phyloP scores from a whole-genome alignment of 345 rosid species.

The Ailanthus altissimus region DNA sequence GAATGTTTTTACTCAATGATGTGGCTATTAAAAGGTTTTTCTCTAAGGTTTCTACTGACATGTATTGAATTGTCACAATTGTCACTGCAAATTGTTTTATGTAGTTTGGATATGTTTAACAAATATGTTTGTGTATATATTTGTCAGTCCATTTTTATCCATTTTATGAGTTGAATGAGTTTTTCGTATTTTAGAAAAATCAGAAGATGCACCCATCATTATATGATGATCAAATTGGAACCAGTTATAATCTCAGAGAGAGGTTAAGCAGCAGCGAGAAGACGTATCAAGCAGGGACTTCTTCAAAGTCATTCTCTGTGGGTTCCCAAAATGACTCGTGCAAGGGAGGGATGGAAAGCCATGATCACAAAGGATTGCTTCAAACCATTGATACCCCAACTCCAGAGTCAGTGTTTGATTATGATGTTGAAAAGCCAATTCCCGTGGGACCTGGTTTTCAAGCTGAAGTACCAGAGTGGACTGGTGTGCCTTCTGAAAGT shows the following conservation, averaged over 20 bases:
- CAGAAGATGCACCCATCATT: constrained; percentile 78
- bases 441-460: constrained; percentile 67
- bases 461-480: constrained; percentile 77
- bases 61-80: neutral
- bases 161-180: constrained; percentile 14
- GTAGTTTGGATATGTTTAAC: neutral
- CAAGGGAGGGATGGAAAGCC: constrained; percentile 18
- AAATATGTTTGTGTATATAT: neutral
- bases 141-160: neutral
- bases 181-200: constrained; percentile 48
- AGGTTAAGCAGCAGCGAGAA: constrained; percentile 44
- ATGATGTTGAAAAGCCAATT: constrained; percentile 36
- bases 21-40: neutral
- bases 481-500: constrained; percentile 45
- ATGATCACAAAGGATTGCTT: constrained; percentile 20
- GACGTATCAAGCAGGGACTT: constrained; percentile 27
- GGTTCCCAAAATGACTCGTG: constrained; percentile 33
- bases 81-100: neutral
- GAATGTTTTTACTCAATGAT: neutral
- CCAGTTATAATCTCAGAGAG: constrained; percentile 73
- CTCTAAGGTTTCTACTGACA: neutral
- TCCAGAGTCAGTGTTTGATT: constrained; percentile 38
- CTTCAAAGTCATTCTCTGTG: constrained; percentile 28
- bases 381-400: constrained; percentile 27
- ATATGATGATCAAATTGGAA: constrained; percentile 68